A percentile compares a stretch with the other conserved stretches of the same genome.
phyloP scores from a whole-genome alignment of 2,329 filamentous ascomycete genomes.

The Tetracladium maxilliforme region DNA sequence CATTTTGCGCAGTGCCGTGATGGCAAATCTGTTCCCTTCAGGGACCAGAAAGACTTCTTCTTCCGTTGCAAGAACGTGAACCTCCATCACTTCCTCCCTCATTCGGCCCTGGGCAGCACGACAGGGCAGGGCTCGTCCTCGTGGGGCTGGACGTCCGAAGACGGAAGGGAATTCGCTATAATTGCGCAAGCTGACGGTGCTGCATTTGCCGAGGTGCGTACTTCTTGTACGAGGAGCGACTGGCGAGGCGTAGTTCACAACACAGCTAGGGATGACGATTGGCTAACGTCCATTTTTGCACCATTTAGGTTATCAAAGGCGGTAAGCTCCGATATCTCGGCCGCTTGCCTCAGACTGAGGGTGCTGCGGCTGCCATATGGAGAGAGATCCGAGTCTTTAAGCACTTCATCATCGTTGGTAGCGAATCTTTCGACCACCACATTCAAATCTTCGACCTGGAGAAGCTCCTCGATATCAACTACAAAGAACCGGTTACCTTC shows the following conservation, averaged over 20 bases:
- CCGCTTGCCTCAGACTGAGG: slow-evolving; percentile 23
- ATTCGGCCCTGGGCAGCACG: slow-evolving; percentile 6
- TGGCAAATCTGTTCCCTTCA: slow-evolving; percentile 25
- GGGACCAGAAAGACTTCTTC: slow-evolving; percentile 28
- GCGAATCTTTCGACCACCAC: slow-evolving; percentile 26
- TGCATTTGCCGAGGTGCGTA: slow-evolving; percentile 34
- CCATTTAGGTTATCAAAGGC: slow-evolving; percentile 24
- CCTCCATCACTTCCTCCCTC: slow-evolving; percentile 8
- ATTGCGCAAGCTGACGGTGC: slow-evolving; percentile 33
- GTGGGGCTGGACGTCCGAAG: slow-evolving; percentile 27
- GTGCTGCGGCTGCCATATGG: slow-evolving; percentile 18
- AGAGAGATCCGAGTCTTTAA: slow-evolving; percentile 21
- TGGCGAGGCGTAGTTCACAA: too few species aligned
- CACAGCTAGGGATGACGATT: too few species aligned
- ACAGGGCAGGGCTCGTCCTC: slow-evolving; percentile 8
- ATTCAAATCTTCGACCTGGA: slow-evolving; percentile 41
- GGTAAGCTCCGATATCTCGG: slow-evolving; percentile 30
- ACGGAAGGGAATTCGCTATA: slow-evolving; percentile 31
- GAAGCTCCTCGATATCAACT: slow-evolving; percentile 20
- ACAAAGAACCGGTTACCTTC: slow-evolving; percentile 18
- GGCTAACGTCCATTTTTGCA: too few species aligned
- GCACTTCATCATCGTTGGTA: slow-evolving; percentile 20
- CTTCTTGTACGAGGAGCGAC: too few species aligned
- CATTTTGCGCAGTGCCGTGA: slow-evolving; percentile 23
- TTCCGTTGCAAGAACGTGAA: slow-evolving; percentile 25